These are phyloP conservation scores for Scleroderma citrinum DNA, from an alignment of 768 basidiomycete species.

Conservation along the genomic window DNA sequence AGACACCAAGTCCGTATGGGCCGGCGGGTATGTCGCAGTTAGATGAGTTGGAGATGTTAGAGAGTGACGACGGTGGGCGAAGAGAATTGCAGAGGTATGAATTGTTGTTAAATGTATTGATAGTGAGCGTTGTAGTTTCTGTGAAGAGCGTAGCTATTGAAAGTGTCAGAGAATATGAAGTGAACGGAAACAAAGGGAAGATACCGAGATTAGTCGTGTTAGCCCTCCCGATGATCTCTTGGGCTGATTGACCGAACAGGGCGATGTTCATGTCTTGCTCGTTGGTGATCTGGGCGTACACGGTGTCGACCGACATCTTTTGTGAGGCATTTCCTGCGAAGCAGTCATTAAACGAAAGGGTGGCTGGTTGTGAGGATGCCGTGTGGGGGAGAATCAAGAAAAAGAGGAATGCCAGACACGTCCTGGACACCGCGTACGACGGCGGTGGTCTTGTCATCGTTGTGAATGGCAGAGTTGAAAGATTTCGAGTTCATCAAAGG, in stretches of 20 bases:
- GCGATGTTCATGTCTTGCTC: conserved; percentile 59
- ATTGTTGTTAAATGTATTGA: conserved; percentile 63
- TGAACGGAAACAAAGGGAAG: neutral
- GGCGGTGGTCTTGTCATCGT: conserved; percentile 19
- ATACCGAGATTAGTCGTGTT: conserved; percentile 60
- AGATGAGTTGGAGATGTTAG: conserved; percentile 30
- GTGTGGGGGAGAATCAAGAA: conserved; percentile 19
- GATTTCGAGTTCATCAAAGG: conserved; percentile 9
- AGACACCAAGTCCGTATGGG: conserved; percentile 73
- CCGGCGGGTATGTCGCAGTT: conserved; percentile 82
- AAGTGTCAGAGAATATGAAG: conserved; percentile 5
- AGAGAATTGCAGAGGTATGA: conserved; percentile 76
- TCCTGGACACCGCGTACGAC: conserved; percentile 2
- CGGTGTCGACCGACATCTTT: conserved; percentile 60
- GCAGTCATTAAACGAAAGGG: conserved; percentile 63
- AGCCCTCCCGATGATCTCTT: conserved; percentile 53
- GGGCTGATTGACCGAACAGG: conserved; percentile 58
- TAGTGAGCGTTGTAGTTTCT: conserved; percentile 72
- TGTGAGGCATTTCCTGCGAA: conserved; percentile 47
- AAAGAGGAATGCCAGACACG: conserved; percentile 6
- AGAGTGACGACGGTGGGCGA: conserved; percentile 70
- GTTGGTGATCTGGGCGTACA: conserved; percentile 66
- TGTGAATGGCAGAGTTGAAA: conserved; percentile 21
- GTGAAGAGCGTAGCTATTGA: conserved; percentile 79
- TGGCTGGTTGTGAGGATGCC: conserved; percentile 50